Base-by-base conservation (phyloP, 805 yeast genomes). In the Cyberlindnera galapagoensis region DNA sequence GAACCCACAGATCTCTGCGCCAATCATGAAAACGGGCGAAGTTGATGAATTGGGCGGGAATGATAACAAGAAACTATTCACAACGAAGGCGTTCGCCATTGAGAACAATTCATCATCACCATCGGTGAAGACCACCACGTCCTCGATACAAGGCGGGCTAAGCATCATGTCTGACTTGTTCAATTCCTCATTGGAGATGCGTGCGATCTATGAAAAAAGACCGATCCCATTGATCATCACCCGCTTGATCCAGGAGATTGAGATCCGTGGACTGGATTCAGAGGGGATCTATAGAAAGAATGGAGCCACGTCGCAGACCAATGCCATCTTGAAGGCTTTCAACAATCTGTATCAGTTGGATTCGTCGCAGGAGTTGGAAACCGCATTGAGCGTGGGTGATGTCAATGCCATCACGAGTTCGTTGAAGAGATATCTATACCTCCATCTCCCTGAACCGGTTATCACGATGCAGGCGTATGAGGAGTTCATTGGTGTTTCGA, bases 201-300 rank as follows among this genome's bases (percentile, higher is more conserved):
- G 94, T 32, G 69, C 83, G 10, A 59, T 61, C 11, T 65, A 58
- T 43, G 98, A 90, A 51, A 66, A 69, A 11, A 63, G 71, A 19
- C 43, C 53, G 9, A 68, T 85, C 9, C 98, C 98, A 9, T 57
- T 73, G 43, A 71, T 92, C 18, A 69, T 92, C 9, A 63, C 78
- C 9, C 65, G 74, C 36, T 85, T 96, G 58, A 59, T 87, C 6
- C 62, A 65, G 16, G 92, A 80, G 46, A 86, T 92, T 33, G 96
- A 90, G 59, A 51, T 52, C 6, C 65, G 85, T 36, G 95, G 95
- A 5, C 57, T 88, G 44, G 75, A 69, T 24, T 61, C 67, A 40
- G 97, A 88, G 57, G 98, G 98, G 7, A 70, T 92, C 21, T 92
- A 92, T 60, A 67, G 98, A 44, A 80, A 88, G 44, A 80, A 94